Evolutionary conservation across 2,329 filamentous ascomycete species (phyloP).

Genomic region (Passalora sequoiae): DNA sequence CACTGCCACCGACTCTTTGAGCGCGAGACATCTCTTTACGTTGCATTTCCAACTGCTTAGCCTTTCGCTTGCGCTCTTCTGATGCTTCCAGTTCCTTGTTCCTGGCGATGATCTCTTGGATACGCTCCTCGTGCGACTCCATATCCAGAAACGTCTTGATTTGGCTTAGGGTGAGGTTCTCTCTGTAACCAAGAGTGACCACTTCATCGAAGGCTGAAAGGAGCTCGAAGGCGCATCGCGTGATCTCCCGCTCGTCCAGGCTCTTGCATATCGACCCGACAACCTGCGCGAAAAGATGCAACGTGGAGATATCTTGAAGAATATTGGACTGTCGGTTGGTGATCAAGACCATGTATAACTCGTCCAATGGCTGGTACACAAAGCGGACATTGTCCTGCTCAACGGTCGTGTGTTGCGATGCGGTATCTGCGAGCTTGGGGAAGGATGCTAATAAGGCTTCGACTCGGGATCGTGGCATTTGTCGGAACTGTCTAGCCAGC

Average conservation of each 20-base stretch:
- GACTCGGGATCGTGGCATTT: constrained; percentile 94
- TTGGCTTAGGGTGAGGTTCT: constrained; percentile 92
- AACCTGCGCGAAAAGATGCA: constrained; percentile 96
- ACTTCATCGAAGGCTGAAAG: constrained; percentile 96
- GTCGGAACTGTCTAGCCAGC: constrained; percentile 93
- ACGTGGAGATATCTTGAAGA: constrained; percentile 95
- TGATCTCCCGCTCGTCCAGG: constrained; percentile 89
- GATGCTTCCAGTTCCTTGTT: constrained; percentile 99
- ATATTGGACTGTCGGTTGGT: constrained; percentile 99
- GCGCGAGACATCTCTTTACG: constrained; percentile 87
- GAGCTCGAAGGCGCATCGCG: constrained; percentile 91
- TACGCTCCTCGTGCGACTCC: constrained; percentile 98
- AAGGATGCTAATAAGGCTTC: constrained; percentile 96
- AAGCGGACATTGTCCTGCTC: constrained; percentile 99
- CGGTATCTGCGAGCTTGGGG: constrained; percentile 91
- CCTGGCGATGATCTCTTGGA: constrained; percentile 92
- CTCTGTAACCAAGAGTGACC: constrained; percentile 89
- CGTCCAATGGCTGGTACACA: constrained; percentile 97
- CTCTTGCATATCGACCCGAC: constrained; percentile 95
- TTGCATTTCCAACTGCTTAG: constrained; percentile 97
- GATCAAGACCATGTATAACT: constrained; percentile 99
- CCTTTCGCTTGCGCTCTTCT: constrained; percentile 96
- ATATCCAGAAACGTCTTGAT: constrained; percentile 99
- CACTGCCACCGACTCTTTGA: constrained; percentile 46
- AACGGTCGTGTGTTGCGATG: constrained; percentile 95